Evolutionary conservation across 169 alveolate genomes (phyloP), one percentile per base, ranked within the genome.

Genomic region (Plasmodium knowlesi): DNA sequence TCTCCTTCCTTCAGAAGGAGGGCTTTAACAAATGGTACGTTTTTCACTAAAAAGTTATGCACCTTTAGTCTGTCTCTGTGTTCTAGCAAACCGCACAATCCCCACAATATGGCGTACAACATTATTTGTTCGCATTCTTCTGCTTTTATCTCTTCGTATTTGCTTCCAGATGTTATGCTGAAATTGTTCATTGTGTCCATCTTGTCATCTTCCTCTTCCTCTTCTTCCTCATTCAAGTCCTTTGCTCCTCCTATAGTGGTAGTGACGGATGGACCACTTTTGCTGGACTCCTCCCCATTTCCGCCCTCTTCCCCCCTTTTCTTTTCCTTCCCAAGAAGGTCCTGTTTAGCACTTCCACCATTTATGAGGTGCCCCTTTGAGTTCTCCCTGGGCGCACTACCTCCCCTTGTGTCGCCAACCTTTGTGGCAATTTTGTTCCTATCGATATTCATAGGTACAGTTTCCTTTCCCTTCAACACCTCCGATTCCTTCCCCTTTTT

Each of bases 61-160:
- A 91, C 95, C 50, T 91, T 91, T 12, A 82, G 16, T 39, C 95
- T 67, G 81, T 79, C 84, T 5, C 54, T 50, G 34, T 81, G 83
- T 37, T 91, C 95, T 32, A 91, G 25, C 61, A 91, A 82, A 3
- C 95, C 95, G 72, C 95, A 91, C 46, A 91, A 54, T 34, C 95
- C 95, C 95, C 95, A 91, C 37, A 91, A 82, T 19, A 91, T 53
- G 4, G 92, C 34, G 39, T 91, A 91, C 57, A 91, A 37, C 95
- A 91, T 91, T 28, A 91, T 91, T 71, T 91, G 82, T 82, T 91
- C 95, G 41, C 95, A 91, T n/a, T 91, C 95, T 32, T 91, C 95
- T 46, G 41, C 80, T 46, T 91, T 91, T 34, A 91, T 32, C 41
- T 91, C 71, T 70, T 82, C 95, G 74, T 82, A 70, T 82, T 54